These are phyloP conservation scores for Gracilaria caudata DNA, from an alignment of 23 red algal species.

Conservation along the genomic window DNA sequence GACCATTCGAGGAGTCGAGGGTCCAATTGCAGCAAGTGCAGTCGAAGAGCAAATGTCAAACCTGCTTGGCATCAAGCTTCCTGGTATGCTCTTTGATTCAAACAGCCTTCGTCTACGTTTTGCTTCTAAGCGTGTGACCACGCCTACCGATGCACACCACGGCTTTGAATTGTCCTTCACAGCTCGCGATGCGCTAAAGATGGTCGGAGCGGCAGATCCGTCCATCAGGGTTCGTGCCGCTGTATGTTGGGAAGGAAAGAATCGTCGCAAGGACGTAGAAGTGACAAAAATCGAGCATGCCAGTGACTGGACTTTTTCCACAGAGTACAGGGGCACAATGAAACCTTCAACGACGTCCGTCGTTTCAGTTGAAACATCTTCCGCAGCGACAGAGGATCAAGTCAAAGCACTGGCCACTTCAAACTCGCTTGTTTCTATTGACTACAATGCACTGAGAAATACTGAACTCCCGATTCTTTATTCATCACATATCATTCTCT, in stretches of 20 bases:
- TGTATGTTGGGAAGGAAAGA: constrained; percentile 45
- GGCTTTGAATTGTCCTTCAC: constrained; percentile 55
- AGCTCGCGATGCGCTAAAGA: constrained; percentile 46
- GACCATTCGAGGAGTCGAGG: constrained; percentile 35
- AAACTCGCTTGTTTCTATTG: constrained; percentile 45
- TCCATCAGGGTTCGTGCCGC: constrained; percentile 64
- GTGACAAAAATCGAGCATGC: constrained; percentile 39
- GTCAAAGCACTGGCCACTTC: background rate
- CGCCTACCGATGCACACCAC: background rate
- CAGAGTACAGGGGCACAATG: constrained; percentile 67
- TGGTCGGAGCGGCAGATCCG: constrained; percentile 65
- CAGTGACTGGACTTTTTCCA: constrained; percentile 86
- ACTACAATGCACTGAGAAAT: constrained; percentile 61
- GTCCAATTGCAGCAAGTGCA: constrained; percentile 42
- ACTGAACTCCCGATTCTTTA: constrained; percentile 78
- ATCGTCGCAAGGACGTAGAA: constrained; percentile 31
- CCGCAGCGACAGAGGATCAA: background rate
- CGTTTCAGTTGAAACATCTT: constrained; percentile 8
- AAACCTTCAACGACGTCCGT: background rate
- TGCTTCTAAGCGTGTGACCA: background rate
- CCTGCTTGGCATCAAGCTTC: constrained; percentile 72
- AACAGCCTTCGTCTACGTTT: constrained; percentile 40
- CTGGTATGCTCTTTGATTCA: constrained; percentile 72
- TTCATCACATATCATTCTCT: constrained; percentile 79
- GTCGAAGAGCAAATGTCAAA: constrained; percentile 43